Evolutionary conservation across 495 filamentous ascomycete genomes (phyloP).

Genomic region (Neurospora sp.): DNA sequence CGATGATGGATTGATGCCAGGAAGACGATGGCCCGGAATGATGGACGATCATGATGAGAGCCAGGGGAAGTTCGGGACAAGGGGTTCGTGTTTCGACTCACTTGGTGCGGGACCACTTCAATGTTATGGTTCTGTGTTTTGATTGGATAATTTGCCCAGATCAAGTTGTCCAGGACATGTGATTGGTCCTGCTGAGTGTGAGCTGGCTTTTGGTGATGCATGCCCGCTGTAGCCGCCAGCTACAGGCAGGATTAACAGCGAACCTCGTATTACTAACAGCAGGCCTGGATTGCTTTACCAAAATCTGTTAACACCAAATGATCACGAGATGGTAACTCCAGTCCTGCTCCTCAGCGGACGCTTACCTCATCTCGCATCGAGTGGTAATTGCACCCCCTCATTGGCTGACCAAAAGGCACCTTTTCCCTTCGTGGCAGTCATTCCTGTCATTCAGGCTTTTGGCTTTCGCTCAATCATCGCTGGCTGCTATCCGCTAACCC

Average conservation of each 20-base stretch:
- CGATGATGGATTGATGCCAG: neutral
- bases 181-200: constrained; percentile 11
- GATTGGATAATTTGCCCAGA: constrained; percentile 14
- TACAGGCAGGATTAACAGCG: constrained; percentile 1
- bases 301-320: neutral
- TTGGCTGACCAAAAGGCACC: constrained; percentile 7
- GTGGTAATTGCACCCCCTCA: neutral
- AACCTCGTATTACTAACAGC: neutral
- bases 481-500: constrained; percentile 25
- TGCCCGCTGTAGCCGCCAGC: neutral
- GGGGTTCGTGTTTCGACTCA: constrained; percentile 10
- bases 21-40: neutral
- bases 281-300: accelerated
- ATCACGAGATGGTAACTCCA: neutral
- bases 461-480: constrained; percentile 21
- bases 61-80: neutral
- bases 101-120: constrained; percentile 10
- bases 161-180: constrained; percentile 15
- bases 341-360: neutral
- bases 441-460: constrained; percentile 9
- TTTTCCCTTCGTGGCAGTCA: constrained; percentile 1
- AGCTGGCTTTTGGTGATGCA: constrained; percentile 11
- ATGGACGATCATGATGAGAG: neutral
- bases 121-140: constrained; percentile 1
- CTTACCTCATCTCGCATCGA: constrained; percentile 17